Evolutionary conservation across 2,329 filamentous ascomycete genomes (phyloP), one percentile per base, ranked within the genome.

Genomic region (Magnaporthiopsis incrustans): DNA sequence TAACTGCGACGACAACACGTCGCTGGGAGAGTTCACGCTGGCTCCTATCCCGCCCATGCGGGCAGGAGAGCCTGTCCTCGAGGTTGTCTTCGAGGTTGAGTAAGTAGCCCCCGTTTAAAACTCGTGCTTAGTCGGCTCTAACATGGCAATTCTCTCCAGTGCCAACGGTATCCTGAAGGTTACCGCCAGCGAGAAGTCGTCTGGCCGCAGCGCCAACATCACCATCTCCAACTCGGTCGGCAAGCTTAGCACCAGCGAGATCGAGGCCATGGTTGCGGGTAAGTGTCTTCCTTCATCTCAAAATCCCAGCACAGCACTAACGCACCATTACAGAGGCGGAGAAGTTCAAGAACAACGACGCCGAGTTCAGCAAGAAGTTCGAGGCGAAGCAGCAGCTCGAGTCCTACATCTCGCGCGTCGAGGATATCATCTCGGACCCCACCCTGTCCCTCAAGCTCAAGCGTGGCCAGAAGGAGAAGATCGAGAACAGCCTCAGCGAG

Each of bases 141-240:
- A 53, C 44, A 22, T 8, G 6, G 22, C n/a, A 22, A 53, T 25
- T 53, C 3, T 53, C 7, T 53, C n/a, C 4, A 53, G 44, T 60
- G 62, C 97, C 86, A 99, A 99, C 85, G 95, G 95, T 89, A 97
- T 97, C 78, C 89, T 99, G 70, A 99, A 99, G 89, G 95, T 98
- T 74, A 98, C 94, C 68, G 95, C 95, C 71, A 97, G 94, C 60
- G 95, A 99, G 87, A 99, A 99, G 89, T 94, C 92, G 72, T 97
- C 95, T 44, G 95, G 95, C 74, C 93, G 95, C 78, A 95, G 86
- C 75, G 95, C 95, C 81, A 99, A 99, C 88, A 99, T 99, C 79
- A 99, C 95, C 77, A 99, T 99, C 81, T 92, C 91, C 81, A 99
- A 99, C 88, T 97, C 95, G 66, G 94, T 99, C 74, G 95, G 95